Conservation (phyloP, 2,329 filamentous ascomycete species). For the Chrysoporthe cubensis region DNA sequence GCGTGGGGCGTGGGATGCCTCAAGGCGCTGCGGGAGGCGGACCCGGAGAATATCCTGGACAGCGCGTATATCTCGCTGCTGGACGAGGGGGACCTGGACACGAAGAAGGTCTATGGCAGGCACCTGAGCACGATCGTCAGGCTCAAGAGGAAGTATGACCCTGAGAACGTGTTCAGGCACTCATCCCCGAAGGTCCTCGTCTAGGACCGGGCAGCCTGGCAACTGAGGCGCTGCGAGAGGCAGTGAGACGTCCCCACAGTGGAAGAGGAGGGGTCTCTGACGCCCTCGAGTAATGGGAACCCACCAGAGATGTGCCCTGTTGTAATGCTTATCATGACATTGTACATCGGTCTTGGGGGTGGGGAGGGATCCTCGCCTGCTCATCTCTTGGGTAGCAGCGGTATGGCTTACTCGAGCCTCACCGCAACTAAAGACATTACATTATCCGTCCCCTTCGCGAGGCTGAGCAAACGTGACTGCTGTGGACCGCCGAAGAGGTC, state of each 20-base stretch:
- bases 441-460: too few species aligned
- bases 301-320: not conserved
- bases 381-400: not conserved
- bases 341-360: not conserved
- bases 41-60: slow-evolving; percentile 33
- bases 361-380: not conserved
- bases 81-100: slow-evolving; percentile 32
- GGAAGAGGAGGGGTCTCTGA: not conserved
- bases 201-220: not conserved
- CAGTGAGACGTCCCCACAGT: not conserved
- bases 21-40: slow-evolving; percentile 30
- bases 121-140: slow-evolving; percentile 29
- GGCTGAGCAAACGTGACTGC: too few species aligned
- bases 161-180: slow-evolving; percentile 40
- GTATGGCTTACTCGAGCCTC: not conserved
- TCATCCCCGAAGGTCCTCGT: not conserved
- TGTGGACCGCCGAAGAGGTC: too few species aligned
- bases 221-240: not conserved
- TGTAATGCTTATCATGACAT: not conserved
- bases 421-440: not conserved
- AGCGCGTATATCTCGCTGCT: slow-evolving; percentile 40
- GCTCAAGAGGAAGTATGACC: slow-evolving; percentile 41
- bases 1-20: slow-evolving; percentile 30
- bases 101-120: slow-evolving; percentile 37
- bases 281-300: not conserved